Evolutionary conservation across 2,329 filamentous ascomycete species (phyloP), one percentile per base, ranked within the genome.

Genomic region (Diplodia corticola): DNA sequence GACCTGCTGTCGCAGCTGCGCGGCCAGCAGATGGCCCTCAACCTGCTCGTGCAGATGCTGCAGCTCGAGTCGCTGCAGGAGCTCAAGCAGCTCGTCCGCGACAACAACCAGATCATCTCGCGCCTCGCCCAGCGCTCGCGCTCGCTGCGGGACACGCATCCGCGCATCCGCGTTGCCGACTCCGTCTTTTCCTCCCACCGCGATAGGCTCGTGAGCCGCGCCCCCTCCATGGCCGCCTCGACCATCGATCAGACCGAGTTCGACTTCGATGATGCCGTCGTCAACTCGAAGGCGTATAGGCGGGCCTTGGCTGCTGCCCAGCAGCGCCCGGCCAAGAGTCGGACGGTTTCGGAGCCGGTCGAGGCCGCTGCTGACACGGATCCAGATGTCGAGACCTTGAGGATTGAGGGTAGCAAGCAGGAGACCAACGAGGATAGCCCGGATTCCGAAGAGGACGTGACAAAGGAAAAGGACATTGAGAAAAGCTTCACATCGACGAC

Each of bases 41-140:
- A 69, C 37, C 53, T 77, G 22, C 69, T 77, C 13, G 72, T 77
- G 17, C 75, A 77, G 51, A 73, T 71, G 7, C 60, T 77, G n/a
- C 75, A 76, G 51, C 76, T 76, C 72, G 73, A 76, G 66, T 76
- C 74, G 3, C 71, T 77, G 63, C 68, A 71, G 20, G 75, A 77
- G 20, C 74, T 77, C 26, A 72, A 70, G 66, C 70, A 69, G 60
- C 66, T 77, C 12, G 68, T 77, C 2, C 67, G 71, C 30, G 71
- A 74, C 10, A 77, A 76, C 44, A 74, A 70, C 55, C 65, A 66
- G 20, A 71, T 70, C 37, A 67, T 77, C 10, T 71, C 75, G 13
- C 67, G 70, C 50, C 69, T 76, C 13, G 70, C 72, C 7, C 72
- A 69, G 60, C 69, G 73, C 5, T 74, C 74, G 5, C 71, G 65